Evolutionary conservation across 129 eudicot genomes (phyloP).

Genomic region (Flaveria linearis): DNA sequence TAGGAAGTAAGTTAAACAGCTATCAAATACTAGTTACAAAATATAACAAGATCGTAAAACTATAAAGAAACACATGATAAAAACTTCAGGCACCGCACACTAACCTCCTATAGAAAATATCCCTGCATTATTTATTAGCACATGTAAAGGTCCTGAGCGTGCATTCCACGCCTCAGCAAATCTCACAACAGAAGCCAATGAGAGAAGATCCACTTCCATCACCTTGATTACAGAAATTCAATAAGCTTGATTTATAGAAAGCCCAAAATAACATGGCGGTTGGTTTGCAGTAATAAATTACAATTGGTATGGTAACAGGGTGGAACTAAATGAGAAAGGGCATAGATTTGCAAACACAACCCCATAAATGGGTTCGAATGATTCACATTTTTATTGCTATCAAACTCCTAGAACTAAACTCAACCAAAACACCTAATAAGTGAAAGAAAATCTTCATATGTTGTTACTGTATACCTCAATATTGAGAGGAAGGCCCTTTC

Average conservation of each 20-base stretch:
- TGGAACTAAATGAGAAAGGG: not conserved
- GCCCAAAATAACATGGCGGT: not conserved
- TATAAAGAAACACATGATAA: conserved; percentile 1
- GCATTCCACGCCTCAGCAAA: conserved; percentile 93
- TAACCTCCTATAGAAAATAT: conserved; percentile 92
- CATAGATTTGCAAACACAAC: not conserved
- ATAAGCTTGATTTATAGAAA: conserved; percentile 14
- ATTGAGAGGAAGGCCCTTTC: conserved; percentile 77
- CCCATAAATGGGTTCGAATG: not conserved
- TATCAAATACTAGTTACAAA: not conserved
- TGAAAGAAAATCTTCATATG: not conserved
- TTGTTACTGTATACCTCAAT: conserved; percentile 61
- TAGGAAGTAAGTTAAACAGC: conserved; percentile 1
- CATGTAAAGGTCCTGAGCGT: conserved; percentile 80
- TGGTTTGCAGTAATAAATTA: not conserved
- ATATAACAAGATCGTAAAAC: not conserved
- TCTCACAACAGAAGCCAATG: conserved; percentile 81
- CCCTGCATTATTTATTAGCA: conserved; percentile 90
- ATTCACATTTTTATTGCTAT: not conserved
- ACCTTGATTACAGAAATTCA: conserved; percentile 43
- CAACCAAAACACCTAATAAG: not conserved
- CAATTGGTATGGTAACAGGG: not conserved
- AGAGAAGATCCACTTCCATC: conserved; percentile 88
- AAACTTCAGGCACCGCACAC: conserved; percentile 22
- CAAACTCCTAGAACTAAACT: not conserved